A percentile compares a stretch with the other conserved stretches of the same genome.
Evolutionary conservation across 352 stramenopile species (phyloP).

Genomic region (Phytopythium litorale): DNA sequence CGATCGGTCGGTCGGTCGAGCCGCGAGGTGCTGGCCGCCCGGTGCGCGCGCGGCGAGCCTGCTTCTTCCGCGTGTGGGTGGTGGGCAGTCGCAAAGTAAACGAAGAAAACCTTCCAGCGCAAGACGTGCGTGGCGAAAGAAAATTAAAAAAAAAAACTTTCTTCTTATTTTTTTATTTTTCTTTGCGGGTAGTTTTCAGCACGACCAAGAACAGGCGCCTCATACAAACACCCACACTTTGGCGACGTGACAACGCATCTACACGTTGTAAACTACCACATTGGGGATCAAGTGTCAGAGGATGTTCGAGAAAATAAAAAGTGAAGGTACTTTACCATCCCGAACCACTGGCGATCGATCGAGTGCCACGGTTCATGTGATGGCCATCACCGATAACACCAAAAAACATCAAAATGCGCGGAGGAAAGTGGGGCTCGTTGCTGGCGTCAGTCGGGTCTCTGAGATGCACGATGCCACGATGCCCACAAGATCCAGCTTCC

Average conservation of each 20-base stretch:
- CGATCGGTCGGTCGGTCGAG: background rate
- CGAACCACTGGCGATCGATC: background rate
- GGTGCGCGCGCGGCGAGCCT: background rate
- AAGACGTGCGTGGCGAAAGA: background rate
- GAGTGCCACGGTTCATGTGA: background rate
- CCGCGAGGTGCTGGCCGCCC: background rate
- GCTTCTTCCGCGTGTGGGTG: background rate
- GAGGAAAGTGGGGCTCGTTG: background rate
- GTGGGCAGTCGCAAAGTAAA: background rate
- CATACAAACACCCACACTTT: background rate
- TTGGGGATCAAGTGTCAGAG: background rate
- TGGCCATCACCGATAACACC: background rate
- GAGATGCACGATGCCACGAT: conserved; percentile 3
- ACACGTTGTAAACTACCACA: background rate
- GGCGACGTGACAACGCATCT: conserved; percentile 1
- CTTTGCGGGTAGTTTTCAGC: background rate
- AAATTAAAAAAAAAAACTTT: no score
- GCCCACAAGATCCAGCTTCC: background rate
- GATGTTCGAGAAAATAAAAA: conserved; percentile 6
- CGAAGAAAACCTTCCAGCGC: background rate
- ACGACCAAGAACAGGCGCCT: background rate
- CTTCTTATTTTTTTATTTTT: background rate
- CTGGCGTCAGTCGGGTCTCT: conserved; percentile 1
- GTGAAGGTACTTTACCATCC: background rate
- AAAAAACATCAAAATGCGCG: background rate